Evolutionary conservation across 257 asterid genomes (phyloP).

Genomic region (Ballota nigra): DNA sequence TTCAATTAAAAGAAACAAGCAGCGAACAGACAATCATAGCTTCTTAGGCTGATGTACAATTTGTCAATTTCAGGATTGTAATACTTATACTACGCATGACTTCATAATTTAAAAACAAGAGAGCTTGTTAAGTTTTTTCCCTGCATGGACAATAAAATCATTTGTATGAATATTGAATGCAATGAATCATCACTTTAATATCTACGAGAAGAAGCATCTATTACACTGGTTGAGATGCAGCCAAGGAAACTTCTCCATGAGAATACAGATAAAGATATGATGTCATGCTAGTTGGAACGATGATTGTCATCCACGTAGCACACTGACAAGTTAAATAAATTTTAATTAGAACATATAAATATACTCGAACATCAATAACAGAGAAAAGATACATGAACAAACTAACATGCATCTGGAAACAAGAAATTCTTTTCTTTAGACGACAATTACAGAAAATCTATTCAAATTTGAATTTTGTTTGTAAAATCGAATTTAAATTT

Average conservation of each 20-base stretch:
- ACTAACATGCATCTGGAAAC: constrained; percentile 9
- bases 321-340: constrained; percentile 56
- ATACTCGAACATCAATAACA: constrained; percentile 20
- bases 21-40: not conserved
- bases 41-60: not conserved
- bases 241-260: constrained; percentile 93
- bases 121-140: constrained; percentile 2
- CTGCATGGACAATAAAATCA: constrained; percentile 15
- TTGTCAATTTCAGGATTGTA: not conserved
- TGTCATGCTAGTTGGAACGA: constrained; percentile 99
- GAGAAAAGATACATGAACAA: constrained; percentile 11
- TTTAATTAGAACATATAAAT: constrained; percentile 13
- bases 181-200: constrained; percentile 15
- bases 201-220: constrained; percentile 83
- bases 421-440: not conserved
- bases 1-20: constrained; percentile 2
- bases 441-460: not conserved
- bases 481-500: constrained; percentile 10
- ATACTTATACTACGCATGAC: not conserved
- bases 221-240: constrained; percentile 99
- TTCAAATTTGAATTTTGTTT: not conserved
- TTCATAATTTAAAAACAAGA: constrained; percentile 15
- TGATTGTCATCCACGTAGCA: constrained; percentile 96
- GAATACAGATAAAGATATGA: constrained; percentile 95
- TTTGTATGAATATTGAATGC: constrained; percentile 13